Conservation (phyloP, 2,329 filamentous ascomycete species). For the Neopestalotiopsis sp. region DNA sequence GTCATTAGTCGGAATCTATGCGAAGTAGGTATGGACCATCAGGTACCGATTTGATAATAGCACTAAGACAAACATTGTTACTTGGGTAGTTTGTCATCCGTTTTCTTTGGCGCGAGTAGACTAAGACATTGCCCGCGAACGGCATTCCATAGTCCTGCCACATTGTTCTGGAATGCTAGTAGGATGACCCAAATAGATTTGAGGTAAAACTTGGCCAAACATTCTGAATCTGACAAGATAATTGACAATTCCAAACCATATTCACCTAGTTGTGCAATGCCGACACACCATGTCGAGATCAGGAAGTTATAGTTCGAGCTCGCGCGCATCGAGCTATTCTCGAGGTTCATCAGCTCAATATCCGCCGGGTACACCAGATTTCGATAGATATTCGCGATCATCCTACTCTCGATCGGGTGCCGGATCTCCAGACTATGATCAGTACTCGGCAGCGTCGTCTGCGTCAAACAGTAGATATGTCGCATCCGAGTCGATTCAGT, state of each 20-base stretch:
- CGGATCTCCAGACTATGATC: background rate
- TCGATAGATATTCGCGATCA: slow-evolving; percentile 6
- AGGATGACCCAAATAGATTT: background rate
- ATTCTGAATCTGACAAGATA: background rate
- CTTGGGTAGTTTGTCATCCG: background rate
- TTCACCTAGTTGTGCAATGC: background rate
- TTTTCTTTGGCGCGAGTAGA: background rate
- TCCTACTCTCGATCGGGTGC: background rate
- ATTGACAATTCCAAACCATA: background rate
- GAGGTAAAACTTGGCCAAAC: background rate
- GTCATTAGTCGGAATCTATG: too few relatives aligned
- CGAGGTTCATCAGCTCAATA: background rate
- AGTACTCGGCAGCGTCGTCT: background rate
- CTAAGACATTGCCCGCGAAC: background rate
- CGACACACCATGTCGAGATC: background rate
- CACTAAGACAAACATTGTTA: background rate
- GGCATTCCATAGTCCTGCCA: background rate
- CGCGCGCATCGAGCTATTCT: background rate
- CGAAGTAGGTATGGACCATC: too few relatives aligned
- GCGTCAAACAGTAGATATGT: background rate
- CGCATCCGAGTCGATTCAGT: background rate
- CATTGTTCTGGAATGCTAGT: background rate
- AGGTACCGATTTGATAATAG: background rate
- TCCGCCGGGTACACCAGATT: background rate
- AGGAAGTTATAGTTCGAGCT: background rate